phyloP scores from a whole-genome alignment of 768 basidiomycete species.

The Naganishia randhawae region DNA sequence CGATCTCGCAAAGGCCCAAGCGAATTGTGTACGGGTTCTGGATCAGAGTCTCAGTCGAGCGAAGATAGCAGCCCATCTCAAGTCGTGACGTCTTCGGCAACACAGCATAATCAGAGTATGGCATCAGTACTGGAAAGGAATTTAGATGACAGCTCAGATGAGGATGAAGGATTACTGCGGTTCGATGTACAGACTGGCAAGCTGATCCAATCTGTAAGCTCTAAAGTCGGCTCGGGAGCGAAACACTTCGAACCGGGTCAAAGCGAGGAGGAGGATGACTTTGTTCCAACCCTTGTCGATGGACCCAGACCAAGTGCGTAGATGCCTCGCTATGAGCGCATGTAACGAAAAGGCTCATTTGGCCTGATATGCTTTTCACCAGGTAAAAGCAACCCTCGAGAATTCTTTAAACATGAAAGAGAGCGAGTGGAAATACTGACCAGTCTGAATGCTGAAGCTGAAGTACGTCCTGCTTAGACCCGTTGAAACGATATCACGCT shows the following conservation, averaged over 20 bases:
- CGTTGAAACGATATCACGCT: not conserved
- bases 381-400: not conserved
- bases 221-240: not conserved
- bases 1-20: not conserved
- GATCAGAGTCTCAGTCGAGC: not conserved
- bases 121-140: not conserved
- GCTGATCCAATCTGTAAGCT: not conserved
- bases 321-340: not conserved
- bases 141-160: conserved; percentile 3
- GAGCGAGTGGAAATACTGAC: too few relatives aligned
- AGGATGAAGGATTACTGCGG: not conserved
- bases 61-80: not conserved
- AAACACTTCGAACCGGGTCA: conserved; percentile 1
- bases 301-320: not conserved
- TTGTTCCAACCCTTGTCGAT: not conserved
- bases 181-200: conserved; percentile 9
- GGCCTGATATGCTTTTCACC: not conserved
- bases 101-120: not conserved
- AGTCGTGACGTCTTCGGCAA: too few relatives aligned
- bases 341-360: not conserved
- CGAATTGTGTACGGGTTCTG: not conserved
- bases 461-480: not conserved
- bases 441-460: not conserved
- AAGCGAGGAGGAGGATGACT: conserved; percentile 23
- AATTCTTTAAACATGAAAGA: not conserved